These are phyloP conservation scores for Curvularia verruculosa DNA, from an alignment of 2,329 filamentous ascomycete genomes.

Conservation along the genomic window DNA sequence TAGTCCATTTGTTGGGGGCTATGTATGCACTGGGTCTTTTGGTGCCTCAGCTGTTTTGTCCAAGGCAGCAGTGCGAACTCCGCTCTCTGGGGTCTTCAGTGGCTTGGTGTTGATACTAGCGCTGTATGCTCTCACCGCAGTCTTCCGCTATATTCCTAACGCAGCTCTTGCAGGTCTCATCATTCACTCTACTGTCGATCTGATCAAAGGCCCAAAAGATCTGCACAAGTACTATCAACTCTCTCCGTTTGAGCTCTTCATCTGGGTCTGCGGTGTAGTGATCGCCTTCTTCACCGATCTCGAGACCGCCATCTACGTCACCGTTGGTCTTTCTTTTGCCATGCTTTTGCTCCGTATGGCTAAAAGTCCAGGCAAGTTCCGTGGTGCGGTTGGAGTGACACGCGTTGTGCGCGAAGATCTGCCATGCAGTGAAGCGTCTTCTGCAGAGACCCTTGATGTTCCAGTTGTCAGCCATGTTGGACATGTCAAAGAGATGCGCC, in stretches of 20 bases:
- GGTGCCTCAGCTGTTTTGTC: conserved; percentile 93
- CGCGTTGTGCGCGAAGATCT: conserved; percentile 54
- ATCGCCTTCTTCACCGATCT: conserved; percentile 85
- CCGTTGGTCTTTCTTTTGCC: conserved; percentile 74
- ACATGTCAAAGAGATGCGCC: conserved; percentile 6
- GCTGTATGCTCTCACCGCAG: conserved; percentile 80
- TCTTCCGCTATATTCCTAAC: conserved; percentile 91
- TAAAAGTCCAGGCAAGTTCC: conserved; percentile 32
- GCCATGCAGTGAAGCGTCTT: conserved; percentile 44
- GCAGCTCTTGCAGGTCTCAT: conserved; percentile 83
- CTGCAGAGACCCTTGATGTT: conserved; percentile 42
- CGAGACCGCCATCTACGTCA: conserved; percentile 87
- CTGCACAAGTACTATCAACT: conserved; percentile 93
- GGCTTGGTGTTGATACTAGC: conserved; percentile 81
- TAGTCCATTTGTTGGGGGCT: conserved; percentile 85
- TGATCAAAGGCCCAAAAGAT: conserved; percentile 86
- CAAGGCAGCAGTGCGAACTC: conserved; percentile 89
- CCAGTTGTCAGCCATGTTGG: not conserved
- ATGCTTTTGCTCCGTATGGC: conserved; percentile 73
- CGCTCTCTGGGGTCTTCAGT: conserved; percentile 85
- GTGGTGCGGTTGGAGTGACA: conserved; percentile 27
- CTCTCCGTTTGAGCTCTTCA: conserved; percentile 82
- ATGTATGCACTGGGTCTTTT: conserved; percentile 91
- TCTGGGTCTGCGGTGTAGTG: conserved; percentile 88
- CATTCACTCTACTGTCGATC: conserved; percentile 88